These are phyloP conservation scores for Opeltia flavorubescens DNA, from an alignment of 495 filamentous ascomycete species.

Conservation along the genomic window DNA sequence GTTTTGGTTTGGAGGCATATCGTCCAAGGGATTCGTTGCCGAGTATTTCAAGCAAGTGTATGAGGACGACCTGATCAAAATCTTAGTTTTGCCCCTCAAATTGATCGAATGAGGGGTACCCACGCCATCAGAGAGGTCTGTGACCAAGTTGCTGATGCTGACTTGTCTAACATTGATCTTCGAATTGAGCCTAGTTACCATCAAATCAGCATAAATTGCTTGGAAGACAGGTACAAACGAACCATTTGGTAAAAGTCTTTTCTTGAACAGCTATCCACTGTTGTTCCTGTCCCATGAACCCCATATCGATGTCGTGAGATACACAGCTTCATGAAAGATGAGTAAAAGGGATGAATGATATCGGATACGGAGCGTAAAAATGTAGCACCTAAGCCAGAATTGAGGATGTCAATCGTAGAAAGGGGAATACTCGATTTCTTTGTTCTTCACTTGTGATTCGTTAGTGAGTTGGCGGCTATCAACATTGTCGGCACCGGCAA, in stretches of 20 bases:
- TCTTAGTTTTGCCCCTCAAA: not conserved
- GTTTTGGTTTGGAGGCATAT: conserved; percentile 88
- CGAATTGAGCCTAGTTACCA: conserved; percentile 67
- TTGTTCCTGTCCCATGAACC: conserved; percentile 49
- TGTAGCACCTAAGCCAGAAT: not conserved
- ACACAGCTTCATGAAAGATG: not conserved
- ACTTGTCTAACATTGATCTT: conserved; percentile 69
- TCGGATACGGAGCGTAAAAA: not conserved
- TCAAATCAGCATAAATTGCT: not conserved
- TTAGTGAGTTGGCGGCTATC: not conserved
- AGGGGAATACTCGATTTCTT: not conserved
- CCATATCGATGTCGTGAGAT: conserved; percentile 28
- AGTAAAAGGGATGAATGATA: not conserved
- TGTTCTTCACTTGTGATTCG: not conserved
- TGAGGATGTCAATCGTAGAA: not conserved
- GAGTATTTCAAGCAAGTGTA: conserved; percentile 92
- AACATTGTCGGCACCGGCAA: no score
- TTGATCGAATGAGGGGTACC: conserved; percentile 21
- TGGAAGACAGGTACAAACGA: conserved; percentile 11
- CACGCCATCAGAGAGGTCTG: conserved; percentile 87
- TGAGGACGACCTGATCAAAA: conserved; percentile 60
- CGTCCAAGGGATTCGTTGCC: conserved; percentile 85
- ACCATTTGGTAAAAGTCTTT: conserved; percentile 99
- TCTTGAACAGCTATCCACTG: conserved; percentile 94
- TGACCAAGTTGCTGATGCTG: conserved; percentile 66